A percentile compares a stretch with the other conserved stretches of the same genome.
phyloP scores from a whole-genome alignment of 1,284 basidiomycete genomes.

The Pholiota adiposa region DNA sequence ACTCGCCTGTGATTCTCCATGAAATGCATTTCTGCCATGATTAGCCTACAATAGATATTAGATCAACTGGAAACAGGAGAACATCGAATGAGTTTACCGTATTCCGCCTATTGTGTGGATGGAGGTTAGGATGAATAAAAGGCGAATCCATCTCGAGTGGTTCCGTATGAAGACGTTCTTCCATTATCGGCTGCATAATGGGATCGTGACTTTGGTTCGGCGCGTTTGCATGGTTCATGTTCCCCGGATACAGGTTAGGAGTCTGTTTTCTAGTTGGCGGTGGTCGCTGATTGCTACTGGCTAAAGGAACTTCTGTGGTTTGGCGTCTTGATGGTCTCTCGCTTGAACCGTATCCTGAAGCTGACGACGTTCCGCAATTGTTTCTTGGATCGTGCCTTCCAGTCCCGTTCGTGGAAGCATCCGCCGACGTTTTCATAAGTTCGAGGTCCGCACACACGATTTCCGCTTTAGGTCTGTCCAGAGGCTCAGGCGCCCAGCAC shows the following conservation, averaged over 20 bases:
- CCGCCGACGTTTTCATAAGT: neutral
- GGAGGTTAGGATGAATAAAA: neutral
- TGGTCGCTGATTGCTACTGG: neutral
- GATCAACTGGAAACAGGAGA: neutral
- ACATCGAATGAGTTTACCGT: neutral
- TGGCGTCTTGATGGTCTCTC: neutral
- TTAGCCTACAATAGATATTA: too few species aligned
- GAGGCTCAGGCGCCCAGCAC: slow-evolving; percentile 21
- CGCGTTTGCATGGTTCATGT: neutral
- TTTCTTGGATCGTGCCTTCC: neutral
- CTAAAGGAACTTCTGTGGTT: neutral
- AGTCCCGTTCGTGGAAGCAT: neutral
- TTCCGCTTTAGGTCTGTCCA: neutral
- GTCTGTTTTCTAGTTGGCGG: neutral
- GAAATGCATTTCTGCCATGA: too few species aligned
- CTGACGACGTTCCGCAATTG: neutral
- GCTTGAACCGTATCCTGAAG: neutral
- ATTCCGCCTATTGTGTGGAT: neutral
- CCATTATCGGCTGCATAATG: neutral
- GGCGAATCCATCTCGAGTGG: neutral
- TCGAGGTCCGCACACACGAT: neutral
- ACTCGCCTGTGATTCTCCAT: too few species aligned
- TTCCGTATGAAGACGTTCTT: too few species aligned
- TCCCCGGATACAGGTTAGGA: neutral
- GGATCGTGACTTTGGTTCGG: neutral